These are phyloP conservation scores for Lyophyllum atratum DNA, from an alignment of 768 basidiomycete species.

Conservation along the genomic window DNA sequence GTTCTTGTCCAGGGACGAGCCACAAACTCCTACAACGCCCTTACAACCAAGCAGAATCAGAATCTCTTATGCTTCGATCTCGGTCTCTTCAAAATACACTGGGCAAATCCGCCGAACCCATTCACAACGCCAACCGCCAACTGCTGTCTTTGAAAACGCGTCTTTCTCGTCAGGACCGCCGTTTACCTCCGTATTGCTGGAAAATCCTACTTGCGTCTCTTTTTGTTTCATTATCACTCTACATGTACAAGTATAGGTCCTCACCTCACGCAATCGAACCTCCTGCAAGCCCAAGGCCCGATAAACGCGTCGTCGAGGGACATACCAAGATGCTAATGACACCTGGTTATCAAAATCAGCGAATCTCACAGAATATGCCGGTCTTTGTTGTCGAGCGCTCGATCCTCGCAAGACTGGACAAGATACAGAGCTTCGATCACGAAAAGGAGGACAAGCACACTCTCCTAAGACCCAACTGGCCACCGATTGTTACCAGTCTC, in stretches of 20 bases:
- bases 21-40: too few species aligned
- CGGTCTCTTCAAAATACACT: neutral
- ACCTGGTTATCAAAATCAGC: neutral
- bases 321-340: neutral
- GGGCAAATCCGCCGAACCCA: neutral
- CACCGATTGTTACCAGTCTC: constrained; percentile 34
- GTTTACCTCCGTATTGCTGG: neutral
- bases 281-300: neutral
- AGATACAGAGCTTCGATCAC: constrained; percentile 19
- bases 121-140: neutral
- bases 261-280: neutral
- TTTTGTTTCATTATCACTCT: neutral
- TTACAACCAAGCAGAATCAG: too few species aligned
- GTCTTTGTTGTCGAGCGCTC: constrained; percentile 25
- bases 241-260: neutral
- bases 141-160: neutral
- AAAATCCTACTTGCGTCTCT: neutral
- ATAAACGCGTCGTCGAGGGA: neutral
- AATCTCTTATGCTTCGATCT: neutral
- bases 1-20: too few species aligned
- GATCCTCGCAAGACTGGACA: constrained; percentile 26
- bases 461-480: constrained; percentile 20
- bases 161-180: neutral
- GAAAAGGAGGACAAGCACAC: neutral
- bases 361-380: neutral